Percentiles rank a stretch among this genome's conserved stretches.
These are phyloP conservation scores for Plicaturopsis crispa DNA, from an alignment of 768 basidiomycete species.

Conservation along the genomic window DNA sequence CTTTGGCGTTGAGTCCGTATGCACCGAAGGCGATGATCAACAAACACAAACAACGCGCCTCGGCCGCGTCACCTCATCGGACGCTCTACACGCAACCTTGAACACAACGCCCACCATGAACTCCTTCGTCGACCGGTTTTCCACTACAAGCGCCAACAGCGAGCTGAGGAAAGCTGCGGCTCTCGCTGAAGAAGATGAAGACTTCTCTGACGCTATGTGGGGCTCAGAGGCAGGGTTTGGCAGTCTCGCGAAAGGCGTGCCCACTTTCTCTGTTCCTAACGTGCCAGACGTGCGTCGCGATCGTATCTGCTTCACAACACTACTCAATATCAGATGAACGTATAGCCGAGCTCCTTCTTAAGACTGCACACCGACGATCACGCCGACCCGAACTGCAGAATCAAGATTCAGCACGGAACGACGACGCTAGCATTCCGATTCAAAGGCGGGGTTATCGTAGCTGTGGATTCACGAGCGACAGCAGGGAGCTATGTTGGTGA, in stretches of 20 bases:
- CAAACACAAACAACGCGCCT: conserved; percentile 28
- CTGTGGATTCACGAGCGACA: conserved; percentile 97
- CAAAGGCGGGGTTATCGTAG: conserved; percentile 96
- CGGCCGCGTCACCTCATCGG: conserved; percentile 41
- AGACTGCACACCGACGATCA: conserved; percentile 92
- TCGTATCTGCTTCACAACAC: not conserved
- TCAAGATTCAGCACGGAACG: conserved; percentile 98
- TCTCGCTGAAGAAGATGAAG: conserved; percentile 51
- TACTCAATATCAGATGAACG: conserved; percentile 5
- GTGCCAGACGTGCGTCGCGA: conserved; percentile 62
- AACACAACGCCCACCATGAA: conserved; percentile 49
- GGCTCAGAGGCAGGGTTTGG: conserved; percentile 82
- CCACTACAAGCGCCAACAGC: conserved; percentile 42
- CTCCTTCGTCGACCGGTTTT: conserved; percentile 57
- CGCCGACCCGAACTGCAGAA: conserved; percentile 88
- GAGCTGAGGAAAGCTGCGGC: conserved; percentile 42
- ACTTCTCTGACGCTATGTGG: conserved; percentile 66
- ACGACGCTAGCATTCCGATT: conserved; percentile 97
- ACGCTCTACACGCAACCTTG: conserved; percentile 8
- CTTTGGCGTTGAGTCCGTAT: no score
- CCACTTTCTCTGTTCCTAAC: conserved; percentile 64
- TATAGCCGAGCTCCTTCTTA: conserved; percentile 84
- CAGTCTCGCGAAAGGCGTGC: conserved; percentile 60
- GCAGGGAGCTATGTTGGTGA: conserved; percentile 94
- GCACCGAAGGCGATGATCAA: not conserved